Evolutionary conservation across 768 basidiomycete species (phyloP).

Genomic region (Phaffia tasmanica): DNA sequence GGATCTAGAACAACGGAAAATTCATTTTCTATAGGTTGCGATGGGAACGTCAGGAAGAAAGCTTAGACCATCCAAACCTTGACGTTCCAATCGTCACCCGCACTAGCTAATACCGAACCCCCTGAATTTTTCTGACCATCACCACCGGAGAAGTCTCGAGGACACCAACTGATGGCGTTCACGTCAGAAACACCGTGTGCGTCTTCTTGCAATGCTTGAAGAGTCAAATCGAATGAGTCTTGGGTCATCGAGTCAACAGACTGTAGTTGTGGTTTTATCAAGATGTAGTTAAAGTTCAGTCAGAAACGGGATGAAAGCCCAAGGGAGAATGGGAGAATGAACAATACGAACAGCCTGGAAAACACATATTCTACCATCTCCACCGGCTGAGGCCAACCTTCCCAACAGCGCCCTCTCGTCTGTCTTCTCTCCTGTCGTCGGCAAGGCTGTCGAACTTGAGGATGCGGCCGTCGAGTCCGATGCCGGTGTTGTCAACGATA

Average conservation of each 20-base stretch:
- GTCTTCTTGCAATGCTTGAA: constrained; percentile 42
- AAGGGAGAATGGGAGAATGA: neutral
- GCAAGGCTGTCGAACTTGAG: no score
- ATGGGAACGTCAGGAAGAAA: neutral
- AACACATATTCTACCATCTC: constrained; percentile 71
- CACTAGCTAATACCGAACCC: constrained; percentile 10
- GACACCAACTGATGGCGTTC: constrained; percentile 77
- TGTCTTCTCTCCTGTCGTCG: constrained; percentile 28
- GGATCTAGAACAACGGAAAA: no score
- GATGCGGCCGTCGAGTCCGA: no score
- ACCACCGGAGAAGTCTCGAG: neutral
- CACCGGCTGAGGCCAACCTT: constrained; percentile 72
- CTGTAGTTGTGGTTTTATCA: no score
- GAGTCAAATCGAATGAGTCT: constrained; percentile 42
- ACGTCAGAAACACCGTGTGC: constrained; percentile 78
- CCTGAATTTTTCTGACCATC: neutral
- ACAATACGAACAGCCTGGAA: constrained; percentile 50
- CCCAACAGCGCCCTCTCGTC: constrained; percentile 45
- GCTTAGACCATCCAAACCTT: constrained; percentile 56
- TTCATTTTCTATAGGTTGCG: no score
- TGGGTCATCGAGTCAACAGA: no score
- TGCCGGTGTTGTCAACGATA: no score
- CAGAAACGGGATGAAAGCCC: neutral
- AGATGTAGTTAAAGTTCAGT: neutral
- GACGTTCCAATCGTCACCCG: constrained; percentile 56